phyloP scores from a whole-genome alignment of 129 eudicot species.

The Tanacetum coccineum region DNA sequence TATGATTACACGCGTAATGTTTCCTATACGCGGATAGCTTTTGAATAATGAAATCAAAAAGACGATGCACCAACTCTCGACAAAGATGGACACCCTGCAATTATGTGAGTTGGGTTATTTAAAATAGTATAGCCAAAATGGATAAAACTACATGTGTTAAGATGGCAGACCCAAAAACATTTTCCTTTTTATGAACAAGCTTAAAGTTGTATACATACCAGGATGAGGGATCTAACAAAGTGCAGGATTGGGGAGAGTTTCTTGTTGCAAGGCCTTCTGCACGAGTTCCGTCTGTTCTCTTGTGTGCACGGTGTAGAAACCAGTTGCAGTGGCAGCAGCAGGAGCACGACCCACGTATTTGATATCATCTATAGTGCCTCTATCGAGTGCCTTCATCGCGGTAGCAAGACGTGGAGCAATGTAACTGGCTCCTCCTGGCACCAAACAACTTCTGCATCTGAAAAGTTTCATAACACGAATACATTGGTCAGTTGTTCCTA shows the following conservation, averaged over 20 bases:
- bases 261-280: constrained; percentile 72
- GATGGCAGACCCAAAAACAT: no score
- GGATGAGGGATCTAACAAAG: neutral
- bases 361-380: constrained; percentile 69
- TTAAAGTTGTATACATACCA: neutral
- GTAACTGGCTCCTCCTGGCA: constrained; percentile 95
- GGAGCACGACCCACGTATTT: constrained; percentile 93
- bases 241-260: constrained; percentile 41
- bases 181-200: no score
- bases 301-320: constrained; percentile 59
- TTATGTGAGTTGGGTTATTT: neutral
- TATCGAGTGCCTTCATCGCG: constrained; percentile 65
- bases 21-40: constrained; percentile 1
- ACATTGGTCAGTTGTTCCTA: neutral
- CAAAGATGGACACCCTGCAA: constrained; percentile 25
- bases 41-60: constrained; percentile 19
- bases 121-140: neutral
- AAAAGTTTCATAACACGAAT: constrained; percentile 4
- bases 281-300: constrained; percentile 82
- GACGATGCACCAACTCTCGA: neutral
- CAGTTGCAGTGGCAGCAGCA: constrained; percentile 98
- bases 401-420: constrained; percentile 75
- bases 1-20: constrained; percentile 23
- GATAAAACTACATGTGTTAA: neutral
- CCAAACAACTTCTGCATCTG: constrained; percentile 98